Conservation (phyloP, 257 asterid genomes). For the Solanum bulbocastanum region DNA sequence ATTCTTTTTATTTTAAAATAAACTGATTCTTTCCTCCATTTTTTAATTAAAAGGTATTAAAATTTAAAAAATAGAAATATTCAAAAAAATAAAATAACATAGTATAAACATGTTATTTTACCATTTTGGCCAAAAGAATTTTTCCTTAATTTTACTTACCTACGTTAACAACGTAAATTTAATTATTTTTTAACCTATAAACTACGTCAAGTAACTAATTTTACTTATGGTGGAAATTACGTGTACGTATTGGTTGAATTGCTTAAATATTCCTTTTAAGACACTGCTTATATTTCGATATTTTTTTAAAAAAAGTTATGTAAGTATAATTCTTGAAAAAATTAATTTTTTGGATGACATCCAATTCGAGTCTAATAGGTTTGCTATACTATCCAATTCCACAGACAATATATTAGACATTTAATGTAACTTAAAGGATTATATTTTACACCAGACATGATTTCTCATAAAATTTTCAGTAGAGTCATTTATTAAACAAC, state of each 20-base stretch:
- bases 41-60: no score
- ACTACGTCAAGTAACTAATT: background rate
- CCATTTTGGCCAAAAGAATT: no score
- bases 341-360: background rate
- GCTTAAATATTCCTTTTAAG: background rate
- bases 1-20: no score
- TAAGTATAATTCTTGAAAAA: background rate
- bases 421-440: background rate
- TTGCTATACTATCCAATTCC: background rate
- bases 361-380: background rate
- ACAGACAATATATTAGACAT: background rate
- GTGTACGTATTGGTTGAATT: background rate
- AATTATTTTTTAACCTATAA: background rate
- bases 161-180: background rate
- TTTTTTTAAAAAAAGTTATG: background rate
- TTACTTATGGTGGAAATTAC: background rate
- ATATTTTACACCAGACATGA: background rate
- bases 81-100: no score
- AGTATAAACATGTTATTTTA: no score
- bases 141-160: background rate
- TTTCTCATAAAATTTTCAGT: background rate
- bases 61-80: no score
- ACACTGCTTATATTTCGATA: background rate
- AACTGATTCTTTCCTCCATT: no score
- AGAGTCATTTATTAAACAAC: background rate